Evolutionary conservation across 2,329 filamentous ascomycete genomes (phyloP).

Genomic region (Trichoderma sp.): DNA sequence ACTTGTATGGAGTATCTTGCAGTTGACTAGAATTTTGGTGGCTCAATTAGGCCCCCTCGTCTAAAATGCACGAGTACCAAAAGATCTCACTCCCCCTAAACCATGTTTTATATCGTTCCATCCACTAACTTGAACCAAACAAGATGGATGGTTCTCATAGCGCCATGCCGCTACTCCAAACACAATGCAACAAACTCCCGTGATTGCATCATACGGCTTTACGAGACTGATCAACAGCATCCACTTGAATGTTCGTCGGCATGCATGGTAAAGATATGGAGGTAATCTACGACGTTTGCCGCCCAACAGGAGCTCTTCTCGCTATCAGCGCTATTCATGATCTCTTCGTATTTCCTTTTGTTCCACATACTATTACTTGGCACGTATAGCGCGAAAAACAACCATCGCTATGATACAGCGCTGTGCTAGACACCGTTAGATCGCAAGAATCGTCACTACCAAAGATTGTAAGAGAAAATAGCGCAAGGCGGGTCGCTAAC

Average conservation of each 20-base stretch:
- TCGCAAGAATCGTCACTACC: neutral
- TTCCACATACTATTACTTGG: neutral
- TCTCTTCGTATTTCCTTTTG: neutral
- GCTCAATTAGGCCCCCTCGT: neutral
- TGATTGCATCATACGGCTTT: neutral
- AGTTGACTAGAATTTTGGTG: neutral
- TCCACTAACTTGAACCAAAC: neutral
- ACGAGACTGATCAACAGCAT: neutral
- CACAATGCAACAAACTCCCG: neutral
- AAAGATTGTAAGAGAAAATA: constrained; percentile 2
- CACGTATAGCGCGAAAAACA: neutral
- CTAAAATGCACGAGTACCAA: neutral
- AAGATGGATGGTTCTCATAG: neutral
- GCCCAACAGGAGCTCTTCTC: neutral
- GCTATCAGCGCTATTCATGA: neutral
- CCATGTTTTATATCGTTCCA: neutral
- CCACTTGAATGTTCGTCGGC: neutral
- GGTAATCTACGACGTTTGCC: neutral
- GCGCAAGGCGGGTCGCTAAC: constrained; percentile 9
- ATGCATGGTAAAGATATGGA: neutral
- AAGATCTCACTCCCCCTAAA: neutral
- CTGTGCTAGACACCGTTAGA: neutral
- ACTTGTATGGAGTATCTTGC: neutral
- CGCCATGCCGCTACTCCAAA: neutral
- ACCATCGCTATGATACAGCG: neutral